Conservation (phyloP, 768 basidiomycete genomes). For the Boletus pseudo-olivaceus region DNA sequence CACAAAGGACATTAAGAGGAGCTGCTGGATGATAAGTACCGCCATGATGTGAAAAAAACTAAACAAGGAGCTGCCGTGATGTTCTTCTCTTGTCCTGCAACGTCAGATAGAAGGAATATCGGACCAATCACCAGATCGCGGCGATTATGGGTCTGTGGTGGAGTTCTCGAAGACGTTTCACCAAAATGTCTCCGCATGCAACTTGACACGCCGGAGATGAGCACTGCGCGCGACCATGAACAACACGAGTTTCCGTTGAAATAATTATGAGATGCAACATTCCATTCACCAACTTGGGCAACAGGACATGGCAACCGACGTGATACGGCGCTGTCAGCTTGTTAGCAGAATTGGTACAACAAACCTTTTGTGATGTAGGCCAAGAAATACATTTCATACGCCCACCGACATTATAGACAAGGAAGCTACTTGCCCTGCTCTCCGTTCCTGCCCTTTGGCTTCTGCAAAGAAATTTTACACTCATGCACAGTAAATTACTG, state of each 20-base stretch:
- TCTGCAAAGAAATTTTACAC: constrained; percentile 10
- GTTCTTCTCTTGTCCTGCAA: constrained; percentile 25
- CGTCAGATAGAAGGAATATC: constrained; percentile 25
- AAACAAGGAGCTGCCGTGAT: constrained; percentile 26
- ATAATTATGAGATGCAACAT: constrained; percentile 14
- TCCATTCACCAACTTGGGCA: constrained; percentile 20
- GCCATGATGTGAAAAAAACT: constrained; percentile 22
- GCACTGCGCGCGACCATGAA: constrained; percentile 12
- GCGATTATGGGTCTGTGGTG: constrained; percentile 24
- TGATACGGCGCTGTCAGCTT: constrained; percentile 19
- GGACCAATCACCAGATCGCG: constrained; percentile 26
- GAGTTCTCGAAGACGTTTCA: constrained; percentile 32
- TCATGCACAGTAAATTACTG: constrained; percentile 28
- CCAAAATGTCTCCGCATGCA: constrained; percentile 18
- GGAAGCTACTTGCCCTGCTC: constrained; percentile 26
- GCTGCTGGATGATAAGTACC: constrained; percentile 25
- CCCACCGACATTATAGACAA: constrained; percentile 19
- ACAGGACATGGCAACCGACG: constrained; percentile 20
- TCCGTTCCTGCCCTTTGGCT: constrained; percentile 16
- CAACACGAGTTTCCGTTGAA: constrained; percentile 16
- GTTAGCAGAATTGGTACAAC: constrained; percentile 30
- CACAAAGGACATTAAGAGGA: constrained; percentile 29
- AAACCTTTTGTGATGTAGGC: constrained; percentile 21
- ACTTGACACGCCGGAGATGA: constrained; percentile 27
- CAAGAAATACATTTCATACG: constrained; percentile 26